Percentiles rank a stretch among this genome's conserved stretches.
Conservation (phyloP, 768 basidiomycete species). For the Cubamyces sp. region DNA sequence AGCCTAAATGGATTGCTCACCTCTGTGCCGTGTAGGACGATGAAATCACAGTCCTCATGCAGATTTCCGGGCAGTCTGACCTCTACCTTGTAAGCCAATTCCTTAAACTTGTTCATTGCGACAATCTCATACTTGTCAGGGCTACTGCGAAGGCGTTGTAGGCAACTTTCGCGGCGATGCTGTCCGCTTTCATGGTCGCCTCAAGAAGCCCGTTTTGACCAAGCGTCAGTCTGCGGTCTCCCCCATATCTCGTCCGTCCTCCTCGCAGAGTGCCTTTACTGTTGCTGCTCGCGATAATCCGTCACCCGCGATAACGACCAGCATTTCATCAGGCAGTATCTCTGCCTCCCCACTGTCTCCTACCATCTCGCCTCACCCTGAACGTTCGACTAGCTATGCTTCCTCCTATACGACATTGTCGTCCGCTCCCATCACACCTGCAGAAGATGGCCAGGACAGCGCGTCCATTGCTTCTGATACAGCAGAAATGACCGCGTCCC, state of each 20-base stretch:
- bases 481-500: background rate
- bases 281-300: slow-evolving; percentile 23
- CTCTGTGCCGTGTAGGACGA: slow-evolving; percentile 58
- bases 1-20: no score
- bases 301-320: slow-evolving; percentile 14
- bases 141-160: slow-evolving; percentile 87
- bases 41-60: slow-evolving; percentile 78
- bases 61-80: slow-evolving; percentile 56
- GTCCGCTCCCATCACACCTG: slow-evolving; percentile 20
- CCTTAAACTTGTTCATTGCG: background rate
- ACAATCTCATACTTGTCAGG: slow-evolving; percentile 45
- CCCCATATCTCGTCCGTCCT: slow-evolving; percentile 28
- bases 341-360: slow-evolving; percentile 10
- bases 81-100: slow-evolving; percentile 60
- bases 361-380: slow-evolving; percentile 6
- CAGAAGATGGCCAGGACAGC: slow-evolving; percentile 5
- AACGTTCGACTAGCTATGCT: slow-evolving; percentile 22
- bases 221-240: slow-evolving; percentile 52
- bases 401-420: slow-evolving; percentile 17
- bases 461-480: slow-evolving; percentile 5
- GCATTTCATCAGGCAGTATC: slow-evolving; percentile 4
- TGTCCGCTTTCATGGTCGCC: slow-evolving; percentile 71
- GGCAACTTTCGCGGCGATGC: slow-evolving; percentile 67
- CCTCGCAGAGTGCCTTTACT: slow-evolving; percentile 33
- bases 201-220: slow-evolving; percentile 81